Base-by-base conservation (phyloP, 2,329 filamentous ascomycete genomes). In the Fusarium nygamai region DNA sequence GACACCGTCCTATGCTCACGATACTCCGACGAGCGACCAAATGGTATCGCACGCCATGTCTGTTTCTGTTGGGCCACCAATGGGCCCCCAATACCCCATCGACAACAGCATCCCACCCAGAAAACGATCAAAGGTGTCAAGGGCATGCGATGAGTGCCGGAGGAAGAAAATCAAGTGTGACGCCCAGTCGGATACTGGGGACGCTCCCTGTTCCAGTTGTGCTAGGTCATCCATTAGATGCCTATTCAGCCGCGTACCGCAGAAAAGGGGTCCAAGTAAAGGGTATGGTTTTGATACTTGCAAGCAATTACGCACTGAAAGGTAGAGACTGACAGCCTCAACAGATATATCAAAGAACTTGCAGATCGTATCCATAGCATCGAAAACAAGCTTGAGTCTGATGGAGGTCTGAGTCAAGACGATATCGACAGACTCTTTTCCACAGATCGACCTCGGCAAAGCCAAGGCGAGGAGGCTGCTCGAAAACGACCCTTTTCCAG, bases 111-210 rank as follows among this genome's bases (percentile, higher is more conserved):
- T 91, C 17, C 89, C 91, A 20, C 92, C 92, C 1, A 87, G 92
- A 71, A 96, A 96, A 81, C 88, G 94, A 67, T 93, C 92, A 11
- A 97, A 97, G 82, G 94, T 96, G 11, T 97, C 94, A 17, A 89
- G 94, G 43, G 95, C 94, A 5, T 98, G 94, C 78, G 94, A 98
- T 80, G 94, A 97, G 80, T 97, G 94, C 80, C 89, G 95, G 48
- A 89, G 94, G 63, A 97, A 97, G 83, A 97, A 96, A 85, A 94
- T 97, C 68, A 94, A 94, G 79, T 98, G 95, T 78, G 94, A 97
- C 83, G 93, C 94, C 9, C 89, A 90, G 69, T 92, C 92, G 14
- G 94, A 97, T 80, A 88, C 88, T 11, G 92, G 91, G 22, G 90
- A 93, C 24, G 89, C 91, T 67, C 91, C 92, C 11, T 98, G 95